These are phyloP conservation scores for Selaginella moellendorffii DNA, from an alignment of 75 land plant species.

Conservation along the genomic window DNA sequence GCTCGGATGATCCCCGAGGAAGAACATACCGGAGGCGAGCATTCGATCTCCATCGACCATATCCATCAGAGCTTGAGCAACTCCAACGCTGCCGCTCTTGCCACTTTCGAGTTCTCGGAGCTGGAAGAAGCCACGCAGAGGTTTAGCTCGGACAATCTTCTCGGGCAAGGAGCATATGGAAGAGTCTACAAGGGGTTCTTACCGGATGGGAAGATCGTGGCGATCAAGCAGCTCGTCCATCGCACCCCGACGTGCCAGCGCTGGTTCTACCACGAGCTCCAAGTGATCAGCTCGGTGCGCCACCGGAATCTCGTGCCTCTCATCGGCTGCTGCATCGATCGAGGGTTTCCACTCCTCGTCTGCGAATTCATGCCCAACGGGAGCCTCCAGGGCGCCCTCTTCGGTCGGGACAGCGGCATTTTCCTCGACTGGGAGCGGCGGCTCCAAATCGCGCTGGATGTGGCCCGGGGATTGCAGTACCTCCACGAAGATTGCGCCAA, in stretches of 20 bases:
- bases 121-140: not conserved
- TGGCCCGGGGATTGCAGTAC: slow-evolving; percentile 4
- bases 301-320: slow-evolving; percentile 1
- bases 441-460: slow-evolving; percentile 1
- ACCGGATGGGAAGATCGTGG: not conserved
- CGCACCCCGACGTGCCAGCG: not conserved
- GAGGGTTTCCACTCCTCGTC: not conserved
- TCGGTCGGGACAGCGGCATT: not conserved
- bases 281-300: slow-evolving; percentile 4
- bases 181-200: slow-evolving; percentile 1
- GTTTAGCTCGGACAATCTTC: not conserved
- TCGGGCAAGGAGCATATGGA: slow-evolving; percentile 8
- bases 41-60: not conserved
- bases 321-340: slow-evolving; percentile 4
- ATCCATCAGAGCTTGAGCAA: not conserved
- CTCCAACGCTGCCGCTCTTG: not conserved
- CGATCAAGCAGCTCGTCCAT: slow-evolving; percentile 5
- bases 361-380: slow-evolving; percentile 9
- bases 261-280: slow-evolving; percentile 8
- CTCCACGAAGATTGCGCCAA: not conserved
- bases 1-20: not conserved
- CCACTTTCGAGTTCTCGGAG: not conserved
- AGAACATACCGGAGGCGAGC: not conserved
- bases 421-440: not conserved
- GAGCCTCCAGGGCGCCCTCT: not conserved